Base-by-base conservation (phyloP, 495 filamentous ascomycete species). In the Beverwykella pulmonaria region DNA sequence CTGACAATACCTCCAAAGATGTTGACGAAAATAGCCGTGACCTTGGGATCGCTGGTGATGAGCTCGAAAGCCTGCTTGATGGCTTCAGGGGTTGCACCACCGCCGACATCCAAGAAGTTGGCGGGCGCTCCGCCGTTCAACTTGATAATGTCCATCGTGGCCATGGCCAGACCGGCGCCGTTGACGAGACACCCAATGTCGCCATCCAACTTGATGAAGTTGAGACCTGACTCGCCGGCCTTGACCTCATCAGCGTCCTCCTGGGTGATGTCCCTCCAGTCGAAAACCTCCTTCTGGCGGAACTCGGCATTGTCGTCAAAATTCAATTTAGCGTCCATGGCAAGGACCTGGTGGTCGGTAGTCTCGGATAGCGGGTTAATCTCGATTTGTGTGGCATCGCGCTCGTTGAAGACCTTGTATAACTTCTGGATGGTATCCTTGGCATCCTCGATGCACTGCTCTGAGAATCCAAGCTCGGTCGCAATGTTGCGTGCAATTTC, bases 71-170 rank as follows among this genome's bases (percentile, higher is more conserved):
- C 94, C 79, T 92, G 87, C 83, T 93, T 91, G 82, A 98, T 98
- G 67, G 94, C 94, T 71, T 91, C 89, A 14, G 93, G 92, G 59
- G 94, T 98, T 66, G 94, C 94, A 82, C 94, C 94, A 77, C 94
- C 94, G 69, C 94, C 94, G 67, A 98, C 95, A 76, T 98, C 94
- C 63, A 98, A 84, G 89, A 98, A 98, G 85, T 98, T 98, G 63
- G 94, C 94, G 57, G 94, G 94, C 74, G 84, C 83, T 56, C 94
- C 94, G 74, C 94, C 94, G 82, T 98, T 98, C 27, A 98, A 87
- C 85, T 98, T 98, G 85, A 98, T 98, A 81, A 98, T 98, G 79
- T 98, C 94, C 94, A 98, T 98, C 71, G 94, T 98, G 59, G 94
- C 94, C 94, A 98, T 98, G 76, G 94, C 94, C 62, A 98, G 89